A percentile compares a stretch with the other conserved stretches of the same genome.
Evolutionary conservation across 1,139 yeast genomes (phyloP).

Genomic region (Hyphopichia burtonii): DNA sequence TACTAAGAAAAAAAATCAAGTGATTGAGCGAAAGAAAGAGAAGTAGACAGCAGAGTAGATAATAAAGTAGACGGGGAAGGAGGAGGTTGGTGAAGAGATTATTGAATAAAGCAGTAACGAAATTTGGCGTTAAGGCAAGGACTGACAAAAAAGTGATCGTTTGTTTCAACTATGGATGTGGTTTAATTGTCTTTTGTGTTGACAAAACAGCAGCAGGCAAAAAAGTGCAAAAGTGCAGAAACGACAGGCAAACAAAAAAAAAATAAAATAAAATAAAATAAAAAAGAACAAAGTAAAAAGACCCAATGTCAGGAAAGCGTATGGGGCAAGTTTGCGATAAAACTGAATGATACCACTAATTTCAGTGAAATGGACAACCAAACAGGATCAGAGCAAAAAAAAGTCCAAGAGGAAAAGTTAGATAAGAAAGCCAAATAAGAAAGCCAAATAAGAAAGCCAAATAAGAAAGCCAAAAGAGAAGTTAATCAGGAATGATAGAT

Average conservation of each 20-base stretch:
- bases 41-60: too few species aligned
- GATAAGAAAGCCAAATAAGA: too few species aligned
- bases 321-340: background rate
- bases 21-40: background rate
- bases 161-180: background rate
- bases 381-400: too few species aligned
- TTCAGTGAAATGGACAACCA: too few species aligned
- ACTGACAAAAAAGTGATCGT: background rate
- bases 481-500: too few species aligned
- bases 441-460: too few species aligned
- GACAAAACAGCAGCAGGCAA: slow-evolving; percentile 2
- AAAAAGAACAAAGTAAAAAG: too few species aligned
- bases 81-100: too few species aligned
- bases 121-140: background rate
- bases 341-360: background rate
- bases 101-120: background rate
- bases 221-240: slow-evolving; percentile 1
- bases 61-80: background rate
- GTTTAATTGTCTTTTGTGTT: background rate
- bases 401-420: too few species aligned
- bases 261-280: background rate
- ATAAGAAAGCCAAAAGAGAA: too few species aligned
- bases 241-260: background rate
- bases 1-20: background rate
- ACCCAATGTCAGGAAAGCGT: background rate